These are phyloP conservation scores for Diaporthe destruens DNA, from an alignment of 2,329 filamentous ascomycete species.

Conservation along the genomic window DNA sequence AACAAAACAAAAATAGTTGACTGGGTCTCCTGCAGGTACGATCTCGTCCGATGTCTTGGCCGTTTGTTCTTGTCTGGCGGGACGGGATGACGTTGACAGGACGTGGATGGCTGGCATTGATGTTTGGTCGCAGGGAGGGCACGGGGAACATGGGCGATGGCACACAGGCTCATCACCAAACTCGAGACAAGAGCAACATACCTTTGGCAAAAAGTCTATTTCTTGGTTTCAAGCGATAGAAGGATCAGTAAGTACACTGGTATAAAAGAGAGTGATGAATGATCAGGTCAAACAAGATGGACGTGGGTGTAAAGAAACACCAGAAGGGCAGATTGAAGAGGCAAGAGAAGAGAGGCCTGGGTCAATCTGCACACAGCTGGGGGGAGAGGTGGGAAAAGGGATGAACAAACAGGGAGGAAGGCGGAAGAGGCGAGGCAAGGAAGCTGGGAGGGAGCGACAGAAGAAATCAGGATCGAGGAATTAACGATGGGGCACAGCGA, in stretches of 20 bases:
- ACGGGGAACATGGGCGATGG: conserved; percentile 3
- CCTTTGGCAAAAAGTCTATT: conserved; percentile 28
- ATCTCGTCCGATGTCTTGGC: conserved; percentile 17
- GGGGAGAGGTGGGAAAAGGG: conserved; percentile 22
- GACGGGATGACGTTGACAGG: conserved; percentile 31
- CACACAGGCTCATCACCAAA: not conserved
- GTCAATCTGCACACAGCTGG: conserved; percentile 33
- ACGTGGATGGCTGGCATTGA: conserved; percentile 25
- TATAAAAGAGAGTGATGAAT: conserved; percentile 42
- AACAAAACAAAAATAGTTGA: conserved; percentile 22
- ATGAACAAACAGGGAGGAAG: conserved; percentile 12
- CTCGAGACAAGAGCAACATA: conserved; percentile 18
- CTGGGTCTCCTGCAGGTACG: conserved; percentile 1
- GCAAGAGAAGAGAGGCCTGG: conserved; percentile 36
- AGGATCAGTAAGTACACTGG: conserved; percentile 9
- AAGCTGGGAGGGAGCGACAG: not conserved
- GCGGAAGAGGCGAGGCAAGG: conserved; percentile 2
- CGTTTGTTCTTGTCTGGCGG: not conserved
- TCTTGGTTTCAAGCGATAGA: not conserved
- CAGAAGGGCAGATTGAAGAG: conserved; percentile 38
- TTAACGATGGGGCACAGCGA: conserved; percentile 18
- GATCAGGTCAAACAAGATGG: conserved; percentile 33
- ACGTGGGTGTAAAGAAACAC: conserved; percentile 9
- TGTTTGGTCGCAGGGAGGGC: not conserved
- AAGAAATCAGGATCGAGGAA: conserved; percentile 24